Base-by-base conservation (phyloP, 192 early-diverging fungal species). In the Podila epigama region DNA sequence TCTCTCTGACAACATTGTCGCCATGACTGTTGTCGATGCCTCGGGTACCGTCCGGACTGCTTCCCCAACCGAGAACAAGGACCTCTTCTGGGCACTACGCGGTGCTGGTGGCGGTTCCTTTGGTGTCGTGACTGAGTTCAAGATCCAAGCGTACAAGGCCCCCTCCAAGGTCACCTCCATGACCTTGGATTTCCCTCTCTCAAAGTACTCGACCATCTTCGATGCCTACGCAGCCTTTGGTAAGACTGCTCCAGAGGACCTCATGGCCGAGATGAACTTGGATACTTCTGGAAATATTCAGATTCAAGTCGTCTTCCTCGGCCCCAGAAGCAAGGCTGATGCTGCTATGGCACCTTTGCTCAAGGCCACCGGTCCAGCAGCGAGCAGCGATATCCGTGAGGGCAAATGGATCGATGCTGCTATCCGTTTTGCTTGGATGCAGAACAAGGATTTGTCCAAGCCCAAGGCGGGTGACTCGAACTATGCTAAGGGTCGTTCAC, bases 31-130 rank as follows among this genome's bases (percentile, higher is more conserved):
- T 25, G 88, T 86, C 25, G 63, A 85, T 37, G 69, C 82, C 36
- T 40, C 80, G 25, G 88, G 88, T 8, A 56, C 84, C 15, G n/a
- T 90, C 5, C 41, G 84, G n/a, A 72, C 53, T 18, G 82, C 70
- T 28, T 78, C 62, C 48, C 60, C 58, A 6, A 57, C 53, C 3
- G 5, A 73, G 27, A 77, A 90, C 60, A 25, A 60, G 6, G 90
- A 91, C 68, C 61, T 92, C 18, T 91, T 88, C 56, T 91, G 78
- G 71, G 87, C 89, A 0, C 52, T 90, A 3, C 70, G 88, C 39
- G 89, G 89, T n/a, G 90, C 84, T 12, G 89, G 89, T 7, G 83
- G 81, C 40, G 77, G 80, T n/a, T 81, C 60, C 18, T 86, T 56
- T 66, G 84, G 75, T 37, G 70, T 87, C 10, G 81, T 86, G 20